Evolutionary conservation across 2,329 filamentous ascomycete genomes (phyloP), one percentile per base, ranked within the genome.

Genomic region (Neonectria faginata): DNA sequence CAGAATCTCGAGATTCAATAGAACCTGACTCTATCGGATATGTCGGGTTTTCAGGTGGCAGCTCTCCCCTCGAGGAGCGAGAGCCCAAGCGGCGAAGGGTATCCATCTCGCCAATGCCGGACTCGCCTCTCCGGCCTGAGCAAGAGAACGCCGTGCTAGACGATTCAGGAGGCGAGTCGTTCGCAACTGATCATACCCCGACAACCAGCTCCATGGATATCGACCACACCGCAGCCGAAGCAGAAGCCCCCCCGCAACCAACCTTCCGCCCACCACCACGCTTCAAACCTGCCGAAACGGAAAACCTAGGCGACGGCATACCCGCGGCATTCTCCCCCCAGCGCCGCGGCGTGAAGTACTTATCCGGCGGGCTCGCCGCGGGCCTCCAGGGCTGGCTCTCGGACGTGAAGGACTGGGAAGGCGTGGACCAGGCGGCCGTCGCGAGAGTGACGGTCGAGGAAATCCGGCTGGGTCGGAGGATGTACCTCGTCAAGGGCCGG

Each of bases 381-480:
- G 75, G 76, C 48, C 71, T 82, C 7, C 81, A 82, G 63, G 76
- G 77, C 14, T 80, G 79, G 78, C 71, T 82, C 10, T 80, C 81
- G 0, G 79, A 82, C 22, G 74, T 81, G 25, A 80, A 78, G 64
- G 76, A 76, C 11, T 77, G 75, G 76, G 74, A 77, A 16, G 70
- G 70, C 41, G 52, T 52, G 6, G 63, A 68, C 14, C 62, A 60
- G n/a, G 47, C 64, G 18, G 54, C 69, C 5, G 67, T 60, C 1
- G 61, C 75, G 39, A 72, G 66, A 11, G 67, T 82, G 16, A 62
- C 44, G 3, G 69, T 81, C 7, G 73, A 77, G 9, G 74, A 77
- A 48, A 57, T 79, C 11, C 65, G 73, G 20, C 62, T 70, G 8
- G 79, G 79, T 0, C 68, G 69, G 53, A 68, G 74, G 27, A 80